Evolutionary conservation across 805 yeast species (phyloP), one percentile per base, ranked within the genome.

Genomic region (Kodamaea restingae): DNA sequence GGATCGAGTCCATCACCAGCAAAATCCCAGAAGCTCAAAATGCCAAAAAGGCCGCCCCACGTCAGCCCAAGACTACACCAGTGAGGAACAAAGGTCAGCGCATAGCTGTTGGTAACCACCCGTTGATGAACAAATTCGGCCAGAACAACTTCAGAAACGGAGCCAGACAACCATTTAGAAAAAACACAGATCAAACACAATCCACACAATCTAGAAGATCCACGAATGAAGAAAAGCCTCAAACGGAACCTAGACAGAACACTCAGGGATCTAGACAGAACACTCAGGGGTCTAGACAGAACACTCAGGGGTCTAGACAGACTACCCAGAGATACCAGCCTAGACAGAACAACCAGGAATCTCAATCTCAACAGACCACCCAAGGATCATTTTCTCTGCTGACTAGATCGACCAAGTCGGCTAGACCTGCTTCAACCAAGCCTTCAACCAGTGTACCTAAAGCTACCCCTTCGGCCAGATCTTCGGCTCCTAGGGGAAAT

Each of bases 1-100:
- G 70, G 47, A 60, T 67, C 40, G 70, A 67, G 38, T 40, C 40
- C 22, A 60, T 61, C 44, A 60, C 58, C 27, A 39, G 51, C 39
- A 47, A 40, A 21, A 24, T 27, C 18, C 28, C 36, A 35, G 14
- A 36, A 25, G 35, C 33, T 7, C 20, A 14, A 11, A 7, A 14
- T 4, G 20, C 15, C 18, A 31, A 14, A 26, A 42, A 24, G 20
- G 22, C 37, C 4, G 24, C 29, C 7, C 21, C 36, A 2, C 26
- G 9, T 11, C 24, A 28, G 10, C 28, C 39, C 7, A 38, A 38
- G 29, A 18, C 5, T 4, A 7, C 14, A 11, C 38, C 31, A 12
- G 14, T 12, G 18, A 8, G 9, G 17, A 21, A 21, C 18, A 15
- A 18, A 7, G 27, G 21, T 18, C 41, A 14, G 24, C 35, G 28